A percentile compares a stretch with the other conserved stretches of the same genome.
Evolutionary conservation across 257 asterid species (phyloP).

Genomic region (Cruciata laevipes): DNA sequence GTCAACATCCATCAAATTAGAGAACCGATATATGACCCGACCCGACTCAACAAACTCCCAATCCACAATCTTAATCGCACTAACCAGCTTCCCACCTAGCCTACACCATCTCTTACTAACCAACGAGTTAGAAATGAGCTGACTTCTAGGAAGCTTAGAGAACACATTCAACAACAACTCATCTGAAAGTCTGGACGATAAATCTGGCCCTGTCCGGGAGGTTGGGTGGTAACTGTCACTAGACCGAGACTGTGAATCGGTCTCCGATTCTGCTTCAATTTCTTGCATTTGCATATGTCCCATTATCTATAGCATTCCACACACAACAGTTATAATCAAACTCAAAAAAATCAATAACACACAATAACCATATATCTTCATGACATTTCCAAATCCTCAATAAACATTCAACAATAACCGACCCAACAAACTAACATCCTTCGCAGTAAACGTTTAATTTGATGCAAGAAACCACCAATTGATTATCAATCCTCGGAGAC

Average conservation of each 20-base stretch:
- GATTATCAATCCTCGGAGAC: no score
- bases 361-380: not conserved
- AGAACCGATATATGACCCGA: slow-evolving; percentile 61
- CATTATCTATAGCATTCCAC: not conserved
- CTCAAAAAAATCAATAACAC: not conserved
- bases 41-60: slow-evolving; percentile 96
- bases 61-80: slow-evolving; percentile 54
- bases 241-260: slow-evolving; percentile 16
- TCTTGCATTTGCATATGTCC: slow-evolving; percentile 21
- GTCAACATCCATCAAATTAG: slow-evolving; percentile 59
- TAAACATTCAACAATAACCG: not conserved
- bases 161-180: slow-evolving; percentile 51
- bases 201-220: slow-evolving; percentile 32
- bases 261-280: slow-evolving; percentile 35
- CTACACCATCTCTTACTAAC: slow-evolving; percentile 84
- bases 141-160: slow-evolving; percentile 37
- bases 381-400: not conserved
- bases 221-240: not conserved
- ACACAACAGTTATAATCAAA: not conserved
- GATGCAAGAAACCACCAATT: not conserved
- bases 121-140: slow-evolving; percentile 49
- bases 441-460: not conserved
- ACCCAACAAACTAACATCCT: not conserved
- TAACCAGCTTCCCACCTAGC: slow-evolving; percentile 58
- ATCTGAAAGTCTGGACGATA: slow-evolving; percentile 44